phyloP scores from a whole-genome alignment of 495 filamentous ascomycete species.

The Aspergillus wentii region DNA sequence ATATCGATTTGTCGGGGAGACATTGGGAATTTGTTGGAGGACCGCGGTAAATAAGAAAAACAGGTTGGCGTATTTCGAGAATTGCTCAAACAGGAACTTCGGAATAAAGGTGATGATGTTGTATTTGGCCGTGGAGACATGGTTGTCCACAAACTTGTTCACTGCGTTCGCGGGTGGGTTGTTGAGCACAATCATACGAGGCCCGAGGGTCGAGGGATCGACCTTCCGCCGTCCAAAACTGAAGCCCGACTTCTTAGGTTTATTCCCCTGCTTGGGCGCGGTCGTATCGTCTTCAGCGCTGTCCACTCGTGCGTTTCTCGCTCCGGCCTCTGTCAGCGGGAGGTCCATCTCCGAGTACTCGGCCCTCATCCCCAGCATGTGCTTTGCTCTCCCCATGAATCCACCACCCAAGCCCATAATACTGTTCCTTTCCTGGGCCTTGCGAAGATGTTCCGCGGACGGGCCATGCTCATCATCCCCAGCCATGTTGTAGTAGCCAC shows the following conservation, averaged over 20 bases:
- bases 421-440: slow-evolving; percentile 75
- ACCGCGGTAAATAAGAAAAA: slow-evolving; percentile 99
- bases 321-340: slow-evolving; percentile 78
- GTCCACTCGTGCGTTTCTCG: slow-evolving; percentile 37
- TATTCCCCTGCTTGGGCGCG: slow-evolving; percentile 43
- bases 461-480: slow-evolving; percentile 52
- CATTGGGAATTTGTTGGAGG: slow-evolving; percentile 90
- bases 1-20: slow-evolving; percentile 90
- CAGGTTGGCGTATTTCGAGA: slow-evolving; percentile 97
- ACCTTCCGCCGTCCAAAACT: slow-evolving; percentile 83
- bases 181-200: slow-evolving; percentile 92
- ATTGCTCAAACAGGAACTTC: slow-evolving; percentile 98
- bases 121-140: slow-evolving; percentile 97
- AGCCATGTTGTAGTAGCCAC: slow-evolving; percentile 51
- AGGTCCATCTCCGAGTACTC: slow-evolving; percentile 98
- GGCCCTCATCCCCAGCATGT: slow-evolving; percentile 84
- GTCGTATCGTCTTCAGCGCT: slow-evolving; percentile 26
- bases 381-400: slow-evolving; percentile 78
- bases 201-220: slow-evolving; percentile 86
- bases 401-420: slow-evolving; percentile 82
- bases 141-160: slow-evolving; percentile 91
- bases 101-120: slow-evolving; percentile 92
- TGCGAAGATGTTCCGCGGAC: slow-evolving; percentile 46
- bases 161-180: slow-evolving; percentile 88
- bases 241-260: slow-evolving; percentile 66